Evolutionary conservation across 768 basidiomycete species (phyloP).

Genomic region (Infundibulicybe gibba): DNA sequence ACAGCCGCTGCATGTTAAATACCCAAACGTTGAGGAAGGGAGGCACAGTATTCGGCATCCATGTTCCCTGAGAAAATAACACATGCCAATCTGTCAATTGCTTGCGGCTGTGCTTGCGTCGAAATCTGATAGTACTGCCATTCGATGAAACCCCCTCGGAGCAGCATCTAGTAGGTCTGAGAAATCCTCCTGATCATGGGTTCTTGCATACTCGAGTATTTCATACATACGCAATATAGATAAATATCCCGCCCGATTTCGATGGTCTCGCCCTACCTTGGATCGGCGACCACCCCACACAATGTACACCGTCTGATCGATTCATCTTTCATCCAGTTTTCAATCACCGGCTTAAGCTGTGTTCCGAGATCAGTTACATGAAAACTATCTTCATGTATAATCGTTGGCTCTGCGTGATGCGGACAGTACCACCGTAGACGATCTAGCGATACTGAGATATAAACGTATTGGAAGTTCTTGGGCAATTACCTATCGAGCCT

Average conservation of each 20-base stretch:
- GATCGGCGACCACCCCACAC: slow-evolving; percentile 53
- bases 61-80: too few species aligned
- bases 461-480: neutral
- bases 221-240: too few species aligned
- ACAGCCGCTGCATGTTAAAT: too few species aligned
- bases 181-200: too few species aligned
- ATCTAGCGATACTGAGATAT: slow-evolving; percentile 43
- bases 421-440: slow-evolving; percentile 77
- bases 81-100: too few species aligned
- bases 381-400: slow-evolving; percentile 82
- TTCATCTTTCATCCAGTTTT: slow-evolving; percentile 72
- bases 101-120: too few species aligned
- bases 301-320: slow-evolving; percentile 62
- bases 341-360: slow-evolving; percentile 89
- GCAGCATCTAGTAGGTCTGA: too few species aligned
- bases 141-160: too few species aligned
- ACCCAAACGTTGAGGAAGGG: too few species aligned
- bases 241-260: neutral
- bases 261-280: slow-evolving; percentile 24
- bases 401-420: slow-evolving; percentile 58
- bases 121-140: too few species aligned
- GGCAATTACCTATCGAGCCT: slow-evolving; percentile 57
- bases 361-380: slow-evolving; percentile 90
- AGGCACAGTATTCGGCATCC: too few species aligned
- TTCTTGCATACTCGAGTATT: too few species aligned